Conservation (phyloP, 768 basidiomycete species). For the Epithele typhae region DNA sequence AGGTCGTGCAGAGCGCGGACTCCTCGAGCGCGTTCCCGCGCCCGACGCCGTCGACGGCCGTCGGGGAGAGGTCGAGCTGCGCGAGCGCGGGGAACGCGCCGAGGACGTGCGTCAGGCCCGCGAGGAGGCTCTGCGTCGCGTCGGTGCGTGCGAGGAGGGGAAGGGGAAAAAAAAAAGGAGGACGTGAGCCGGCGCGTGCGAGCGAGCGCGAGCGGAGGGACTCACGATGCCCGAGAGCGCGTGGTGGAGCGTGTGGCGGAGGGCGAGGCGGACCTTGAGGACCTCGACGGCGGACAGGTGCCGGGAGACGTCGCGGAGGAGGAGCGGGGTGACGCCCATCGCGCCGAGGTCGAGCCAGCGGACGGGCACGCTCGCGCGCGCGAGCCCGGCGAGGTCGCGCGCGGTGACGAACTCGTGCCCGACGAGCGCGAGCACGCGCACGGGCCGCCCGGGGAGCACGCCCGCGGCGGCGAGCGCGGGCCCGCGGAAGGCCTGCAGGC, state of each 20-base stretch:
- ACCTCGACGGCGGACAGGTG: conserved; percentile 46
- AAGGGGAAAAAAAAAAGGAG: background rate
- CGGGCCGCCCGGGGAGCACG: conserved; percentile 58
- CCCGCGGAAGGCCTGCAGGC: conserved; percentile 54
- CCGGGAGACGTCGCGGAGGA: conserved; percentile 51
- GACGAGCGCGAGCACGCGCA: conserved; percentile 50
- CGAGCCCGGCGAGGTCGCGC: conserved; percentile 47
- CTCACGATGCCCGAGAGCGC: conserved; percentile 64
- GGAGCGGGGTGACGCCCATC: conserved; percentile 53
- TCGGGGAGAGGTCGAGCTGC: conserved; percentile 59
- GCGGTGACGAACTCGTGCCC: conserved; percentile 54
- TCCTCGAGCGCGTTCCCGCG: conserved; percentile 42
- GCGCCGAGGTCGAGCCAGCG: conserved; percentile 54
- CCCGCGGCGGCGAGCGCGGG: conserved; percentile 53
- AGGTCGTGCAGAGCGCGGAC: conserved; percentile 46
- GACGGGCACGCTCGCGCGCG: conserved; percentile 43
- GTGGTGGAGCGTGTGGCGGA: conserved; percentile 63
- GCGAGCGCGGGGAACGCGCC: conserved; percentile 44
- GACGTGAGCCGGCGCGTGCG: background rate
- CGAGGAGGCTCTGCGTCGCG: conserved; percentile 45
- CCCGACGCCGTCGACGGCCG: conserved; percentile 43
- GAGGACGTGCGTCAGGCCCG: conserved; percentile 56
- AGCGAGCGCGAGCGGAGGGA: conserved; percentile 5
- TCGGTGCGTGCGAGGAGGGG: background rate
- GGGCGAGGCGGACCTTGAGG: conserved; percentile 52